Evolutionary conservation across 106 monocot species (phyloP), one percentile per base, ranked within the genome.

Genomic region (Phalaenopsis equestris): DNA sequence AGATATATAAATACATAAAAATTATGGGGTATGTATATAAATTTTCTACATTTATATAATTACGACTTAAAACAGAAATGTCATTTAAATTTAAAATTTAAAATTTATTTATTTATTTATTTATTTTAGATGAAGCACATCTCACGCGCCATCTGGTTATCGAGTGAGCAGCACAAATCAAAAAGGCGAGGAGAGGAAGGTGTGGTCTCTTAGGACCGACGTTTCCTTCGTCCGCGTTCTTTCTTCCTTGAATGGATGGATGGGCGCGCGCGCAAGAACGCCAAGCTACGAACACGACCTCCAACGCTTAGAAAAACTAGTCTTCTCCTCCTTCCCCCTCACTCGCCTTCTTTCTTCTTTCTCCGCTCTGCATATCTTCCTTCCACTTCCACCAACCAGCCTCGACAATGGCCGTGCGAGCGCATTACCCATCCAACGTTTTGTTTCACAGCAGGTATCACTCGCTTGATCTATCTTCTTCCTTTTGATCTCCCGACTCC

Each of bases 371-470:
- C n/a, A 61, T 76, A 48, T 76, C 76, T 76, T 30, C 2, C 30
- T 52, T 4, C 49, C 16, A 45, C 12, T 74, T 45, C 43, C 11
- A 11, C 18, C 38, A 23, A 19, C 30, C 4, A 74, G 7, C 74
- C 42, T 42, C 1, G 11, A 49, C 77, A 78, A 92, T 92, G 92
- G 89, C 87, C 45, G 84, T 92, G 41, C 86, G 89, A 61, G 89
- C 89, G 7, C 92, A 89, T 67, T 87, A 87, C 68, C 87, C 83
- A 7, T 80, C 89, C 67, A 85, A 80, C 45, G 45, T 79, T 57
- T 78, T 88, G 41, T 56, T 87, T 23, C 64, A 84, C 46, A 74
- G 78, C 76, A 82, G 89, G 87, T 89, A 73, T 39, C 14, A 2
- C 70, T 70, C 14, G 38, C 36, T 12, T 19, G 38, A 37, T 36